phyloP scores from a whole-genome alignment of 2,329 filamentous ascomycete genomes.

The Colletotrichum lentis region DNA sequence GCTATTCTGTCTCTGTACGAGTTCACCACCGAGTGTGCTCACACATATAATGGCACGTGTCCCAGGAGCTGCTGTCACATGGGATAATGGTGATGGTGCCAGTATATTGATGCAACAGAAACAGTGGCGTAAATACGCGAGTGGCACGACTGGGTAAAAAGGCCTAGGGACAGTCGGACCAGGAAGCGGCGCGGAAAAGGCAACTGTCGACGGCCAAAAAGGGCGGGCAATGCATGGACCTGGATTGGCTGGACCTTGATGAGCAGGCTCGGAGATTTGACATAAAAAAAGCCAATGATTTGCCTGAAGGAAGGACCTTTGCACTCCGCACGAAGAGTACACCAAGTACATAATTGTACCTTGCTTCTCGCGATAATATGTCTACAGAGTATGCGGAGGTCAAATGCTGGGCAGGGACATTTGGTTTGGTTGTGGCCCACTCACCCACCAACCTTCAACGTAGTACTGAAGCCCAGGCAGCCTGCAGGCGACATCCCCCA shows the following conservation, averaged over 20 bases:
- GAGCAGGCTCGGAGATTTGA: slow-evolving; percentile 34
- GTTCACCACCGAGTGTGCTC: too few relatives aligned
- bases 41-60: too few relatives aligned
- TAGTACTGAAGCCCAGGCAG: slow-evolving; percentile 1
- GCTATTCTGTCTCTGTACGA: too few relatives aligned
- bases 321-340: not conserved
- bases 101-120: not conserved
- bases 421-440: not conserved
- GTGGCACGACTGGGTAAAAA: slow-evolving; percentile 2
- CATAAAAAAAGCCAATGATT: slow-evolving; percentile 28
- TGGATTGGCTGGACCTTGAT: slow-evolving; percentile 22
- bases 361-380: not conserved
- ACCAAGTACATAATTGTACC: not conserved
- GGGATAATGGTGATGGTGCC: too few relatives aligned
- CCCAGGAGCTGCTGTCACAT: slow-evolving; percentile 7
- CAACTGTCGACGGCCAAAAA: slow-evolving; percentile 14
- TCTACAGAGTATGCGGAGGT: too few relatives aligned
- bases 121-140: not conserved
- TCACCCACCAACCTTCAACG: not conserved
- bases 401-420: too few relatives aligned
- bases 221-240: not conserved
- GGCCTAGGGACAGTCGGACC: not conserved
- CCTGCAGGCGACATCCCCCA: slow-evolving; percentile 20
- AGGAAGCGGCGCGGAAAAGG: not conserved
- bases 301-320: slow-evolving; percentile 16